Conservation (phyloP, 306 rosid genomes). For the Cucumis hystrix region DNA sequence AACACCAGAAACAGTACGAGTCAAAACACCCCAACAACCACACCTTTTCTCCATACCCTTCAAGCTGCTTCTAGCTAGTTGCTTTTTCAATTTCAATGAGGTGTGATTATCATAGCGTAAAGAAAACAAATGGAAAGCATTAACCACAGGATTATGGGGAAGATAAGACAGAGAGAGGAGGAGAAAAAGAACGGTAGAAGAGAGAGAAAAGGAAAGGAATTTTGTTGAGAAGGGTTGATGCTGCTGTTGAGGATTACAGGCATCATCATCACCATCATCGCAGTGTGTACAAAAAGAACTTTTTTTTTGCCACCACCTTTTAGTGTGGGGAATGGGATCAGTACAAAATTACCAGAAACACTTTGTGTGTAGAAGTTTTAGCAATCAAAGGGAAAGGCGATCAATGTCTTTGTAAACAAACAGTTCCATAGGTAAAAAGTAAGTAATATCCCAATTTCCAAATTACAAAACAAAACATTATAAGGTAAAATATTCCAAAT, state of each 20-base stretch:
- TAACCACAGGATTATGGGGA: slow-evolving; percentile 10
- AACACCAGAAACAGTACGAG: slow-evolving; percentile 5
- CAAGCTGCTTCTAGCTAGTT: background rate
- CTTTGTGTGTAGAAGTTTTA: background rate
- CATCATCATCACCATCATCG: slow-evolving; percentile 60
- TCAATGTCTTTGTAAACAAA: slow-evolving; percentile 1
- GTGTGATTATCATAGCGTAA: background rate
- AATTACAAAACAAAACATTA: background rate
- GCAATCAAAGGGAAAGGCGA: background rate
- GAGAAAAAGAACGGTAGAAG: background rate
- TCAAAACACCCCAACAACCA: slow-evolving; percentile 15
- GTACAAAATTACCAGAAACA: background rate
- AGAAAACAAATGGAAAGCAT: background rate
- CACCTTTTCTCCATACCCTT: slow-evolving; percentile 7
- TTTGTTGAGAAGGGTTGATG: slow-evolving; percentile 4
- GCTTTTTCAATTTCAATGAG: background rate
- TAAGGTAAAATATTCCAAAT: background rate
- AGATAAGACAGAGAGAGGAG: slow-evolving; percentile 1
- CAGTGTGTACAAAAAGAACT: slow-evolving; percentile 8
- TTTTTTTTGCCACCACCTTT: slow-evolving; percentile 11
- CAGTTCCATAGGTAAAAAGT: background rate
- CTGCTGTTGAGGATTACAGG: slow-evolving; percentile 56
- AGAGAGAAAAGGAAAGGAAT: slow-evolving; percentile 8
- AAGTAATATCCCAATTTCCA: background rate
- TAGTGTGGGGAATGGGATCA: slow-evolving; percentile 8